Base-by-base conservation (phyloP, 495 filamentous ascomycete genomes). In the Penicillium robsamsonii region DNA sequence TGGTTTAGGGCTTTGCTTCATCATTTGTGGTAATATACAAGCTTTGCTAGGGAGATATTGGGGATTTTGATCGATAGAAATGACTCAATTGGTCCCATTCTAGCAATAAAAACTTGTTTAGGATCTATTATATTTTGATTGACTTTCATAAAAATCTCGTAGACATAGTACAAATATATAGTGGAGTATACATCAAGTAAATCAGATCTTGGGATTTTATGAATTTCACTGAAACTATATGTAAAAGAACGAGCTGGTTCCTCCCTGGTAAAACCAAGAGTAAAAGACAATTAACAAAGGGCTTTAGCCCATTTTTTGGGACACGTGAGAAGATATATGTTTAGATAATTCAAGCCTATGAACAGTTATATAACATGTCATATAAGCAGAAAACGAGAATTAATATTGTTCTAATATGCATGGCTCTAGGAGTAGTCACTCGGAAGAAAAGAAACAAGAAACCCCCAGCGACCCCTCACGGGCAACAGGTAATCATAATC, bases 401-500 rank as follows among this genome's bases (percentile, higher is more conserved):
- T 69, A 69, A 69, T 67, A 69, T 69, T 69, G 64, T 56, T 64
- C 63, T 67, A 67, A 57, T 42, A 50, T 49, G 64, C 45, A 61
- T 55, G 58, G 54, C 58, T 56, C 55, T 38, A 42, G 51, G 51
- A 58, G 48, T 41, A 49, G 25, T 53, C 53, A 27, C 44, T 35
- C 7, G 29, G 27, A 38, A 61, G 58, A 55, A 49, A 51, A 44
- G 33, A 59, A 62, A 62, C 35, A 58, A 48, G 56, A 62, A 59
- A 35, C 33, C 51, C 48, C 52, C 44, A 35, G 53, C 48, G 55
- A 50, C 31, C 58, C 46, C 50, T 54, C 25, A 45, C 25, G 51
- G 46, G 46, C 46, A 52, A 52, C 42, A 53, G 48, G 47, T 41
- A 37, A 41, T 38, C 57, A 63, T 63, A 60, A 49, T 60, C 52